Evolutionary conservation across 768 basidiomycete species (phyloP), one percentile per base, ranked within the genome.

Genomic region (Tricholoma hemisulphureum): DNA sequence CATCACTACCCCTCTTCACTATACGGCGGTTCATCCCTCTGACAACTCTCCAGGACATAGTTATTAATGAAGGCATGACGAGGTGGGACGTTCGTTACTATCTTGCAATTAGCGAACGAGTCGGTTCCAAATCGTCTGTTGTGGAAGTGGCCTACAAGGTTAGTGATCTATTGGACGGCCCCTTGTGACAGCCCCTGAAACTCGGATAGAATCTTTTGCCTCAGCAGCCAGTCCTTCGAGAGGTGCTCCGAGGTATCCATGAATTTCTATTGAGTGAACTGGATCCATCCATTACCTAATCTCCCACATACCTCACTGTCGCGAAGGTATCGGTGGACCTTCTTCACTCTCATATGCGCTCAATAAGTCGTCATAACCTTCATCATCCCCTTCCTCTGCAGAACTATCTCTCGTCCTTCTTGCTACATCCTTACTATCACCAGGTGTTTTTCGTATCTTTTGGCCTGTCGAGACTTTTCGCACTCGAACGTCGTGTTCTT

Each of bases 301-400:
- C 6, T 37, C 11, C 11, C 10, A n/a, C 37, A 52, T 57, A 58
- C 20, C 20, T 41, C 43, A 55, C 53, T 53, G 54, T 20, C 51
- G 41, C 20, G 53, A 50, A 63, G 57, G 24, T 34, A 37, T 43
- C 41, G 54, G 26, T 62, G 48, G 59, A 23, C 76, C 77, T 53
- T 85, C 87, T 66, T 90, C 89, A 65, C 89, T 90, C 73, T 91
- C 89, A 64, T 92, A 92, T 18, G 89, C 89, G 67, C 87, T 90
- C 58, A 92, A 70, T 55, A 92, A 66, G 11, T 91, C 90, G 62
- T 87, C 88, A 55, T 90, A 91, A 3, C 87, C 81, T 67, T 84
- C 83, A 62, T 91, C 90, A 58, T 91, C 89, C 4, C 90, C 89
- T 58, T 91, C 88, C 53, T 87, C 86, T 0, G 87, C 89, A 20